phyloP scores from a whole-genome alignment of 176 grass and related monocot genomes.

The Areca catechu region DNA sequence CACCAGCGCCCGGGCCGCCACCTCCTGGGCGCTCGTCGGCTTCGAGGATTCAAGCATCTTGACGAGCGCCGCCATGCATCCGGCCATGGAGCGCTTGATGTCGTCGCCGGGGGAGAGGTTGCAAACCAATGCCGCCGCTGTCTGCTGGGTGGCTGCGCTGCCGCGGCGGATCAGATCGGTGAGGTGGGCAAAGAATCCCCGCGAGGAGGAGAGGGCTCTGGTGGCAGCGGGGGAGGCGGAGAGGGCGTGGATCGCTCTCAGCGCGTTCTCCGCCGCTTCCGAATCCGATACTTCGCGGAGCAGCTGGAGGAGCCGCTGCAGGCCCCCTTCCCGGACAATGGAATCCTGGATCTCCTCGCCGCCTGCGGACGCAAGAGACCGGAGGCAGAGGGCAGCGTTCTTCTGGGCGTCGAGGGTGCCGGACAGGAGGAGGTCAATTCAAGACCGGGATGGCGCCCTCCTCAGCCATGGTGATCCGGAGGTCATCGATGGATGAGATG shows the following conservation, averaged over 20 bases:
- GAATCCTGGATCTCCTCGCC: constrained; percentile 40
- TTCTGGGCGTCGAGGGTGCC: constrained; percentile 41
- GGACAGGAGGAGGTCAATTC: constrained; percentile 39
- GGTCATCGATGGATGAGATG: constrained; percentile 51
- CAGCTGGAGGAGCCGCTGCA: constrained; percentile 47
- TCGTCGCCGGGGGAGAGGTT: constrained; percentile 52
- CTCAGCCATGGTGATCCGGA: constrained; percentile 49
- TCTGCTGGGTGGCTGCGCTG: constrained; percentile 51
- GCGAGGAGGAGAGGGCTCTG: constrained; percentile 46
- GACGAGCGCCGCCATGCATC: constrained; percentile 46
- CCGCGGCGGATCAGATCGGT: constrained; percentile 44
- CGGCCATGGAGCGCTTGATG: constrained; percentile 48
- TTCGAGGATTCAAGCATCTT: constrained; percentile 75
- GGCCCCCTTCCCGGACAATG: constrained; percentile 50
- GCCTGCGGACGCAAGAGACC: constrained; percentile 41
- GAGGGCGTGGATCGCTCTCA: constrained; percentile 55
- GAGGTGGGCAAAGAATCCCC: constrained; percentile 58
- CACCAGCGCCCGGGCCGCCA: constrained; percentile 42
- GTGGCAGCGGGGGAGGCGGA: constrained; percentile 33
- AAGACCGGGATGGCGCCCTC: constrained; percentile 61
- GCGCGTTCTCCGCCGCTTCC: constrained; percentile 42
- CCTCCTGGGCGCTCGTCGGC: constrained; percentile 58
- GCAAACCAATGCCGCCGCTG: constrained; percentile 39
- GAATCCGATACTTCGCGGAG: constrained; percentile 43
- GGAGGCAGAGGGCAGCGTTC: constrained; percentile 42